These are phyloP conservation scores for Lantana camara DNA, from an alignment of 257 asterid genomes.

Conservation along the genomic window DNA sequence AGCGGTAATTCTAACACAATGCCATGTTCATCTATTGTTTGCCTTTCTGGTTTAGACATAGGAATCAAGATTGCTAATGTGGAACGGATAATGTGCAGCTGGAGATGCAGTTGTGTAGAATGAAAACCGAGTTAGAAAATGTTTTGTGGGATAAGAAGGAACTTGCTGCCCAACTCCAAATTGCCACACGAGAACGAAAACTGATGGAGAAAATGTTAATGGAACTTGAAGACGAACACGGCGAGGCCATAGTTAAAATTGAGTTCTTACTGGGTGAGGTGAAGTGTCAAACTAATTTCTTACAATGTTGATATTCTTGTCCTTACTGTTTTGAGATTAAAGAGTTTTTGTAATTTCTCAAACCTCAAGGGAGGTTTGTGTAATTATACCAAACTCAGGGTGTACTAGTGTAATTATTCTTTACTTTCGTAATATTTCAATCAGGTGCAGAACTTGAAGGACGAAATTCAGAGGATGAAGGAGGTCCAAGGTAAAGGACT, in stretches of 20 bases:
- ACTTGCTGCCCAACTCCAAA: slow-evolving; percentile 39
- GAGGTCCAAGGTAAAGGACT: slow-evolving; percentile 44
- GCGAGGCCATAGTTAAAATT: slow-evolving; percentile 52
- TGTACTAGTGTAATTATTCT: no score
- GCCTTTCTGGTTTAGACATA: background rate
- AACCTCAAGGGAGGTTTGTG: no score
- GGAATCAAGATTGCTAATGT: slow-evolving; percentile 18
- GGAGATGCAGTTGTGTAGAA: slow-evolving; percentile 47
- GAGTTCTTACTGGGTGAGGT: slow-evolving; percentile 60
- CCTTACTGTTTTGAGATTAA: no score
- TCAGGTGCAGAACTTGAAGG: slow-evolving; percentile 57
- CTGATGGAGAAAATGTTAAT: slow-evolving; percentile 43
- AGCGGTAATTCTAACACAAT: slow-evolving; percentile 45
- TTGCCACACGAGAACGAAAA: slow-evolving; percentile 41
- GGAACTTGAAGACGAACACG: slow-evolving; percentile 73
- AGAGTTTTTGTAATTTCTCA: no score
- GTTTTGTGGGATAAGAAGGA: slow-evolving; percentile 51
- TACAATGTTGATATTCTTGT: no score
- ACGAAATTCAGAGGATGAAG: slow-evolving; percentile 42
- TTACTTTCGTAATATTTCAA: background rate
- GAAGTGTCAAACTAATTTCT: background rate
- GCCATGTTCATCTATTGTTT: background rate
- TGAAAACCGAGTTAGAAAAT: slow-evolving; percentile 50
- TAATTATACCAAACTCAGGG: no score
- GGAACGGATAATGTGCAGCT: slow-evolving; percentile 49